These are phyloP conservation scores for Halophytophthora batemanensis DNA, from an alignment of 352 stramenopile species.

Conservation along the genomic window DNA sequence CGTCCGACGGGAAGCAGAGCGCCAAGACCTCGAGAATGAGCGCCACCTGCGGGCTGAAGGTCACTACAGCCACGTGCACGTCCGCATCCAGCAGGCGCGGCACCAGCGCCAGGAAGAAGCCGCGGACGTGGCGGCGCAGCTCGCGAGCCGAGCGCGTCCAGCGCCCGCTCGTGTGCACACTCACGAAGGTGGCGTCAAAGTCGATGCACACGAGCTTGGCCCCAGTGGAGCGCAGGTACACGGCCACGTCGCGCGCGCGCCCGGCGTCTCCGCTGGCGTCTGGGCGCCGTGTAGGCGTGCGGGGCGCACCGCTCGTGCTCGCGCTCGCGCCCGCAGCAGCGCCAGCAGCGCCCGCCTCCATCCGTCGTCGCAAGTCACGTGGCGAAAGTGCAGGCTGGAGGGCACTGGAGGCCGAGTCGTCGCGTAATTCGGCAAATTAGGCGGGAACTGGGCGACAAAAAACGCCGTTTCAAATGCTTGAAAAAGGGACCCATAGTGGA, in stretches of 20 bases:
- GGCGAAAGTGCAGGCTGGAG: too few species aligned
- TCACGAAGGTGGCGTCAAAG: slow-evolving; percentile 81
- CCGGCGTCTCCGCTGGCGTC: too few species aligned
- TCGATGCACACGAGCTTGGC: slow-evolving; percentile 79
- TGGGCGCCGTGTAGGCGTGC: too few species aligned
- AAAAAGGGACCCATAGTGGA: too few species aligned
- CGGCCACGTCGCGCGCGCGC: slow-evolving; percentile 37
- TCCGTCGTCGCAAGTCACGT: too few species aligned
- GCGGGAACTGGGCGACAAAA: too few species aligned
- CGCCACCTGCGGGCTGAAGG: slow-evolving; percentile 68
- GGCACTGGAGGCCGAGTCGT: too few species aligned
- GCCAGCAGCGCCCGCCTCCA: too few species aligned
- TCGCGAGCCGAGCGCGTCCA: slow-evolving; percentile 44
- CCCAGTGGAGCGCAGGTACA: slow-evolving; percentile 31
- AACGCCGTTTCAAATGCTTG: too few species aligned
- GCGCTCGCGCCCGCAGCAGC: too few species aligned
- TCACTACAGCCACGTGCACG: slow-evolving; percentile 73
- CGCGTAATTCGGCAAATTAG: too few species aligned
- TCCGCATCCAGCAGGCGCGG: slow-evolving; percentile 36
- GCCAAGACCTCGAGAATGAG: slow-evolving; percentile 63
- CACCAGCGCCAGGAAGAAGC: slow-evolving; percentile 60
- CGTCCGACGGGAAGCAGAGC: slow-evolving; percentile 39
- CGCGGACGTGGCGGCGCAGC: slow-evolving; percentile 49
- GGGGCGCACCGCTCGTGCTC: too few species aligned
- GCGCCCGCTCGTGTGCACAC: slow-evolving; percentile 64